Conservation (phyloP, 495 filamentous ascomycete species). For the Podospora anserina region DNA sequence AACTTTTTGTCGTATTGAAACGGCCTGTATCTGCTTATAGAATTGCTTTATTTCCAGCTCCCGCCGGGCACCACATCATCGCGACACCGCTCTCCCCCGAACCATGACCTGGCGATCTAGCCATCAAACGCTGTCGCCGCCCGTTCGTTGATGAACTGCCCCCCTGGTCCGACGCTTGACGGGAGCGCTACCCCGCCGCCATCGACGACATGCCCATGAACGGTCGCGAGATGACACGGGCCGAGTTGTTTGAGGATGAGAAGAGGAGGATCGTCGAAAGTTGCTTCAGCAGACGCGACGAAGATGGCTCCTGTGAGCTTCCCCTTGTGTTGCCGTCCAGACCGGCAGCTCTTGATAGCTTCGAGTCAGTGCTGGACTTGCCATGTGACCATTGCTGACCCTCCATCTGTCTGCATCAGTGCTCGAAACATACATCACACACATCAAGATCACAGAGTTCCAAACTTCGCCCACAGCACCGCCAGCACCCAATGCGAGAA, state of each 20-base stretch:
- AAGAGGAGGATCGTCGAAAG: conserved; percentile 88
- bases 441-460: conserved; percentile 87
- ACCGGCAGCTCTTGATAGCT: background rate
- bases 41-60: background rate
- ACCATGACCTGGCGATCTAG: conserved; percentile 15
- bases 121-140: conserved; percentile 17
- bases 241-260: conserved; percentile 92
- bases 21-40: background rate
- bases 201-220: conserved; percentile 25
- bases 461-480: conserved; percentile 78
- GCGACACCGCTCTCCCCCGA: background rate
- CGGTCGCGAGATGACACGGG: conserved; percentile 58
- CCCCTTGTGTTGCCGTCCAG: background rate
- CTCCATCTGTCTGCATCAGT: conserved; percentile 45
- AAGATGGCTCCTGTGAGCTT: conserved; percentile 70
- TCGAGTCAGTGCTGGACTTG: background rate
- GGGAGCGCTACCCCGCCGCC: conserved; percentile 19
- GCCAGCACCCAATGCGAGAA: conserved; percentile 65
- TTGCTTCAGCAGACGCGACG: conserved; percentile 85
- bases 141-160: conserved; percentile 29
- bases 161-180: conserved; percentile 19
- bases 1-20: background rate
- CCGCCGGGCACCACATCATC: background rate
- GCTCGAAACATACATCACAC: conserved; percentile 94
- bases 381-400: background rate